Base-by-base conservation (phyloP, 257 asterid species). In the Fraxinus excelsior region DNA sequence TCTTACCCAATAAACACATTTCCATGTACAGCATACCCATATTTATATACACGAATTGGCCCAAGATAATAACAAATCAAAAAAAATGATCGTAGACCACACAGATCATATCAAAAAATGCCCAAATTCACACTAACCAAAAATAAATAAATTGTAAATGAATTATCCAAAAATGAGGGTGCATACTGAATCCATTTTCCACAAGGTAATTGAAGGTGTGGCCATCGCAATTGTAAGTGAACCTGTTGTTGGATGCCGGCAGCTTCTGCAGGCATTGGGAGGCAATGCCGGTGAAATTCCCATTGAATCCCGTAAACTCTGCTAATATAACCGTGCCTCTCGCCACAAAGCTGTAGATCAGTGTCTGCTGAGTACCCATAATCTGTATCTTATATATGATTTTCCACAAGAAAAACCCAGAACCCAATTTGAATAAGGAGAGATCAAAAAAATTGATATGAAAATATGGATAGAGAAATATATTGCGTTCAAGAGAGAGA, bases 181-280 rank as follows among this genome's bases (percentile, higher is more conserved):
- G 40, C 91, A 82, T 78, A 88, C 91, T 88, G 84, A 88, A 88
- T 79, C 90, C 91, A 69, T 81, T 82, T 21, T 86, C 90, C 72
- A 86, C 86, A 23, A 82, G 87, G 80, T 84, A 86, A 82, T 86
- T 86, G 85, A 86, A 84, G 60, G 90, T 86, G 72, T 86, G 90
- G 14, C 84, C 88, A 72, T 86, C 90, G 28, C 90, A 86, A 34
- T 86, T 86, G 74, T 84, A 86, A 2, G 90, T 84, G 81, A 86
- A 86, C 80, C 79, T 84, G 73, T 86, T 86, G 28, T 74, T 86
- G 46, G 88, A 82, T 13, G 88, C 79, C 3, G 91, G 90, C 13
- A 88, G 81, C 26, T 88, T 88, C 72, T 88, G 88, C 62, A 88
- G 81, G 77, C 91, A 88, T 81, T 88, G 91, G 7, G 82, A 66